These are phyloP conservation scores for Camelina laxa DNA, from an alignment of 345 rosid genomes.

Conservation along the genomic window DNA sequence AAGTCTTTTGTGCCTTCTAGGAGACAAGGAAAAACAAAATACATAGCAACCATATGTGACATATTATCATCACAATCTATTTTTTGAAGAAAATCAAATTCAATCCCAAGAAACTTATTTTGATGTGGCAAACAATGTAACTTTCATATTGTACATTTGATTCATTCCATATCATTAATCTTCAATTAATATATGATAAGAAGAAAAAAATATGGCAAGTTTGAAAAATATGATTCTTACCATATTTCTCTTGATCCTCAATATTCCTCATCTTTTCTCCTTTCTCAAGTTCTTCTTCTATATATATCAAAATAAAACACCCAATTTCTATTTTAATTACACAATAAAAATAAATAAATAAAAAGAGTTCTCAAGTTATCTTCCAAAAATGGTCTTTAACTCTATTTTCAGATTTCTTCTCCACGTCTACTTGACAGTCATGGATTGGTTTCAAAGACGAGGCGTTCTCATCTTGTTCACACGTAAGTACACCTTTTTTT, in stretches of 20 bases:
- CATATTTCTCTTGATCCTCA: constrained; percentile 4
- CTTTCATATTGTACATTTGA: not conserved
- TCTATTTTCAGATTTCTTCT: constrained; percentile 14
- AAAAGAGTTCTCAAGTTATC: constrained; percentile 9
- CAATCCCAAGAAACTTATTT: no score
- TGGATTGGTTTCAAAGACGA: not conserved
- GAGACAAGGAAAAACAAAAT: no score
- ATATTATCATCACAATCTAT: no score
- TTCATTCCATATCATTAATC: not conserved
- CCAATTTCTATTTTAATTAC: constrained; percentile 8
- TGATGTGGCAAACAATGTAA: no score
- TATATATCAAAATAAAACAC: constrained; percentile 27
- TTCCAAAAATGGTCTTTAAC: constrained; percentile 28
- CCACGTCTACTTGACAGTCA: constrained; percentile 14
- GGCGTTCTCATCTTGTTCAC: constrained; percentile 19
- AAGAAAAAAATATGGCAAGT: not conserved
- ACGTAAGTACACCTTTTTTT: constrained; percentile 4
- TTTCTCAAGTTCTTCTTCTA: constrained; percentile 1
- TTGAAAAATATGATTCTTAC: not conserved
- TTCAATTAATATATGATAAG: constrained; percentile 4
- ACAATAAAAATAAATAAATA: not conserved
- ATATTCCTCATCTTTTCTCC: not conserved
- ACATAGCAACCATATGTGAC: no score
- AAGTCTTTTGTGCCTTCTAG: no score
- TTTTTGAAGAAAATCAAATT: no score